Evolutionary conservation across 331 rosid genomes (phyloP).

Genomic region (Prunus yedoensis): DNA sequence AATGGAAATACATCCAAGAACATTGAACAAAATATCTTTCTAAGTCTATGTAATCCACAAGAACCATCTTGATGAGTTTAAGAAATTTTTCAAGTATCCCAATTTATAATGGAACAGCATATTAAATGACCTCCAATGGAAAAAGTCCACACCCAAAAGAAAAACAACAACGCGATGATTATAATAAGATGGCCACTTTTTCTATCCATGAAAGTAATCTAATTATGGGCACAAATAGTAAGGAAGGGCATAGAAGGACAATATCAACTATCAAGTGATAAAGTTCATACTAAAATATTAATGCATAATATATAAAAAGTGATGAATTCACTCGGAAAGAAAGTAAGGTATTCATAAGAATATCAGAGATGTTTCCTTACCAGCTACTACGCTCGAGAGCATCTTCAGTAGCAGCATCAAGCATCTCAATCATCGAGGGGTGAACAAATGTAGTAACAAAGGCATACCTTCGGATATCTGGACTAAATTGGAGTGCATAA

Average conservation of each 20-base stretch:
- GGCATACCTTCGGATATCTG: conserved; percentile 95
- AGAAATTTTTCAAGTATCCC: background rate
- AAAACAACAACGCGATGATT: background rate
- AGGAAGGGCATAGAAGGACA: background rate
- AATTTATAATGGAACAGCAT: background rate
- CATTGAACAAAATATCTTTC: background rate
- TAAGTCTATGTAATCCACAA: background rate
- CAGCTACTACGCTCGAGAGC: conserved; percentile 86
- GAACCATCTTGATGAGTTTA: background rate
- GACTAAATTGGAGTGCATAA: conserved; percentile 74
- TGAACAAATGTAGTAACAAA: conserved; percentile 76
- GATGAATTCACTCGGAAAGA: background rate
- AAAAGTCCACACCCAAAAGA: background rate
- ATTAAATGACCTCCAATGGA: background rate
- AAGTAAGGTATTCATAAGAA: background rate
- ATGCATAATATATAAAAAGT: background rate
- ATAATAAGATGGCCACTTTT: conserved; percentile 4
- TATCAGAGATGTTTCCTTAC: conserved; percentile 41
- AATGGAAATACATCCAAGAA: background rate
- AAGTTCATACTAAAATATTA: background rate
- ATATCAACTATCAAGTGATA: conserved; percentile 7
- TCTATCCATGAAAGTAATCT: background rate
- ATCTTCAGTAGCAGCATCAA: conserved; percentile 92
- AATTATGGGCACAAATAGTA: background rate
- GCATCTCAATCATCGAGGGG: conserved; percentile 88